phyloP scores from a whole-genome alignment of 345 rosid genomes.

The Stellera chamaejasme region DNA sequence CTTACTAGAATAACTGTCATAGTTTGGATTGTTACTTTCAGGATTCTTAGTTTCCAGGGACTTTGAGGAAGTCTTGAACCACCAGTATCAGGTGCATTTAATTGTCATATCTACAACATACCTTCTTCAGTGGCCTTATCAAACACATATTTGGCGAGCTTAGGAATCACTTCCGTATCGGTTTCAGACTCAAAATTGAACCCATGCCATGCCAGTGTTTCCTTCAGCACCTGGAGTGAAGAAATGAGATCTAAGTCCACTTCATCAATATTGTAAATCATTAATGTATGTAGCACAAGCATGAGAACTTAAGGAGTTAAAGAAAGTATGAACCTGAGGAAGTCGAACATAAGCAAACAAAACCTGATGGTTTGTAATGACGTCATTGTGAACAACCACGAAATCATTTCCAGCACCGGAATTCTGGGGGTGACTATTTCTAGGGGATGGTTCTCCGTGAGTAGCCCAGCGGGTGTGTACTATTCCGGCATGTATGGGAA shows the following conservation, averaged over 20 bases:
- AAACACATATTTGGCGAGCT: conserved; percentile 85
- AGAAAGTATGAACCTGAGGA: no score
- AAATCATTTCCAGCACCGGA: conserved; percentile 83
- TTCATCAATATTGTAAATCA: background rate
- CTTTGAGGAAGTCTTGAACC: no score
- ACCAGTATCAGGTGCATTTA: no score
- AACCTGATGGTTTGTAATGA: conserved; percentile 85
- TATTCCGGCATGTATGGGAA: conserved; percentile 78
- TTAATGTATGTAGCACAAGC: no score
- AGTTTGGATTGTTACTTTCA: no score
- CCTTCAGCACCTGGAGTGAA: conserved; percentile 55
- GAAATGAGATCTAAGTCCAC: background rate
- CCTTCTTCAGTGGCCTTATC: conserved; percentile 90
- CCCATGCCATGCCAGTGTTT: conserved; percentile 74
- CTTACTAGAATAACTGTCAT: no score
- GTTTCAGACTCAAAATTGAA: conserved; percentile 88
- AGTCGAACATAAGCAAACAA: background rate
- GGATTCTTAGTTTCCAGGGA: no score
- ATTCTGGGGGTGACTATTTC: conserved; percentile 88
- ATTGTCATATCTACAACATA: conserved; percentile 10
- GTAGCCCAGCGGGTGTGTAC: conserved; percentile 99
- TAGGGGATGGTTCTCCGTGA: conserved; percentile 91
- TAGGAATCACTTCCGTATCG: conserved; percentile 94
- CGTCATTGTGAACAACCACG: conserved; percentile 91
- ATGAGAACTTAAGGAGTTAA: no score